Conservation (phyloP, 164 flowering plant genomes). For the Warburgia ugandensis region DNA sequence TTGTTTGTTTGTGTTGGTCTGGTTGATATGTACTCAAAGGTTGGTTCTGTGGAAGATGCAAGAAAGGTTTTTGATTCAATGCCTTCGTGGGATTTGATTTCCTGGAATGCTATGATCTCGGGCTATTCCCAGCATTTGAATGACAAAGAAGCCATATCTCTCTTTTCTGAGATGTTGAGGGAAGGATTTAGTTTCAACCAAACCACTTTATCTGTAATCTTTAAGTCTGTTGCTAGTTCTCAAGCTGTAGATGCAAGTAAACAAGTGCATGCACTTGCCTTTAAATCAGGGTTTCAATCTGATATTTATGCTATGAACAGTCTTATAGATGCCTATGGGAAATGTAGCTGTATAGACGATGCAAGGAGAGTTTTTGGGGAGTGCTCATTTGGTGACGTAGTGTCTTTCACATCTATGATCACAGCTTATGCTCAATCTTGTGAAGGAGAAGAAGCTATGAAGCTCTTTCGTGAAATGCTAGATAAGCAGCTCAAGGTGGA, state of each 20-base stretch:
- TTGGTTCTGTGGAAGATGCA: conserved; percentile 41
- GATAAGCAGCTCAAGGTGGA: conserved; percentile 44
- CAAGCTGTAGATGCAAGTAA: conserved; percentile 24
- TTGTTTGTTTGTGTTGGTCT: conserved; percentile 52
- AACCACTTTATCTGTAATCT: conserved; percentile 47
- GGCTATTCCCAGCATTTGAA: conserved; percentile 51
- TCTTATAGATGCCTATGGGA: conserved; percentile 66
- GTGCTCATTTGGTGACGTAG: conserved; percentile 36
- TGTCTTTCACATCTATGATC: conserved; percentile 67
- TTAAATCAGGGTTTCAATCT: conserved; percentile 45
- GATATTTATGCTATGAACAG: conserved; percentile 50
- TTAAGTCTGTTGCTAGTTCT: conserved; percentile 48
- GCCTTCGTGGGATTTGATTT: conserved; percentile 46
- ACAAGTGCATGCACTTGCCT: conserved; percentile 50
- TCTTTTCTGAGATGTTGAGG: conserved; percentile 34
- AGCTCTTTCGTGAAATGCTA: conserved; percentile 51
- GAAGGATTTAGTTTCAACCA: conserved; percentile 45
- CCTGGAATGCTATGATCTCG: conserved; percentile 60
- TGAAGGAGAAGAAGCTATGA: conserved; percentile 68
- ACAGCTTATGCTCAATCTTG: conserved; percentile 61
- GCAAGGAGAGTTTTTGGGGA: conserved; percentile 49
- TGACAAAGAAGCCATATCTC: conserved; percentile 40
- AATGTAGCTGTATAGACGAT: conserved; percentile 38
- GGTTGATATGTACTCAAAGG: conserved; percentile 73
- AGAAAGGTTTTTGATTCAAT: conserved; percentile 32